These are phyloP conservation scores for Nemania sp. DNA, from an alignment of 2,329 filamentous ascomycete species.

Conservation along the genomic window DNA sequence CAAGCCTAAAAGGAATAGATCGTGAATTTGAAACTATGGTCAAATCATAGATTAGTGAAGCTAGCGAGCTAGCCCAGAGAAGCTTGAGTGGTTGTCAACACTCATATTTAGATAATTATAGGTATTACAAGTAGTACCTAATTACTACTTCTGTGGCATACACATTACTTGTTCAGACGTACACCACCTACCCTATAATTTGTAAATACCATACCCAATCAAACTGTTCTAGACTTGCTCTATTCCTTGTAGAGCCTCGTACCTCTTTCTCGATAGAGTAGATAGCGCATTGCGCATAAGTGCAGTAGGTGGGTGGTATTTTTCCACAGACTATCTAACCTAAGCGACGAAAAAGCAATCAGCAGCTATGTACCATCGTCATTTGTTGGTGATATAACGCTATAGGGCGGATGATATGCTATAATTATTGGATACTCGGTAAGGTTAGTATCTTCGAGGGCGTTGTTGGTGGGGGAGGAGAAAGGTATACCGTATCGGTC, in stretches of 20 bases:
- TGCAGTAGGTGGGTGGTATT: background rate
- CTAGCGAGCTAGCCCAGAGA: background rate
- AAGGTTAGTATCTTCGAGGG: background rate
- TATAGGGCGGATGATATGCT: background rate
- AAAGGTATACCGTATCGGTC: too few species aligned
- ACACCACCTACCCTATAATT: too few species aligned
- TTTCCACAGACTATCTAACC: slow-evolving; percentile 3
- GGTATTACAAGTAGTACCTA: too few species aligned
- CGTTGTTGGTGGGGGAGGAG: slow-evolving; percentile 1
- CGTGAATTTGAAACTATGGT: background rate
- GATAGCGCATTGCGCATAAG: background rate
- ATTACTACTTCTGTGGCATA: too few species aligned
- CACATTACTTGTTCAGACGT: too few species aligned
- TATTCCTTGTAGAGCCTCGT: too few species aligned
- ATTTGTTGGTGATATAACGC: slow-evolving; percentile 10
- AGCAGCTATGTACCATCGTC: background rate
- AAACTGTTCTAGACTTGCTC: too few species aligned
- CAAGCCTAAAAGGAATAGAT: background rate
- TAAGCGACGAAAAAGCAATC: slow-evolving; percentile 2
- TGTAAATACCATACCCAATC: too few species aligned
- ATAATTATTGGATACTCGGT: too few species aligned
- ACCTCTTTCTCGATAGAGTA: background rate
- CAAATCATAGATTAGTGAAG: background rate
- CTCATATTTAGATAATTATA: too few species aligned
- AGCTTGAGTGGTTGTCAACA: background rate